phyloP scores from a whole-genome alignment of 176 grass and related monocot species.

The Hyparrhenia diplandra region DNA sequence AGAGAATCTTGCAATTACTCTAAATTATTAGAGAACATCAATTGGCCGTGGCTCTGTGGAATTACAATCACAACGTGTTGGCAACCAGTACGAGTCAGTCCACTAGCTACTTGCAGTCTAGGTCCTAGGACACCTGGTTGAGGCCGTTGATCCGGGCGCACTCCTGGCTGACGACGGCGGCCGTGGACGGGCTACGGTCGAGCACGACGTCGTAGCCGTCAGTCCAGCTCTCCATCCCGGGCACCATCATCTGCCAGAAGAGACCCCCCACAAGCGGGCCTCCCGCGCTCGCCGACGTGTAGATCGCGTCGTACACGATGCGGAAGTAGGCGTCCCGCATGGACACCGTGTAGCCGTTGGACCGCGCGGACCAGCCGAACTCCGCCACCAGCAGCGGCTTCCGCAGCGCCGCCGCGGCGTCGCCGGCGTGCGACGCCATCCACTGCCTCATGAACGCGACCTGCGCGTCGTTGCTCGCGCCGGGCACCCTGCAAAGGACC shows the following conservation, averaged over 20 bases:
- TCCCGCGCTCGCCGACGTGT: conserved; percentile 33
- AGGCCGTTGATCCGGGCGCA: conserved; percentile 38
- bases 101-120: not conserved
- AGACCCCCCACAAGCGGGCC: conserved; percentile 50
- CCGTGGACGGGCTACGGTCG: conserved; percentile 41
- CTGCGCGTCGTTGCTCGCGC: conserved; percentile 40
- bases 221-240: conserved; percentile 63
- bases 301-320: conserved; percentile 49
- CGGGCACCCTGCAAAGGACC: conserved; percentile 31
- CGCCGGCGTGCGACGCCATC: conserved; percentile 49
- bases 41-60: not conserved
- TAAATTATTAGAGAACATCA: not conserved
- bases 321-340: conserved; percentile 48
- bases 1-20: too few relatives aligned
- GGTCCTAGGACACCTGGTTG: not conserved
- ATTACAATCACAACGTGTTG: not conserved
- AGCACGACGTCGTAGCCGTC: conserved; percentile 76
- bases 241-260: conserved; percentile 77
- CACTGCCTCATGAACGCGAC: conserved; percentile 57
- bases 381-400: conserved; percentile 75
- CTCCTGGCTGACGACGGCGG: conserved; percentile 35
- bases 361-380: conserved; percentile 60
- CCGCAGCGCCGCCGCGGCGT: conserved; percentile 37
- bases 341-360: conserved; percentile 35
- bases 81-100: not conserved